Evolutionary conservation across 2,329 filamentous ascomycete genomes (phyloP), one percentile per base, ranked within the genome.

Genomic region (Zymoseptoria pseudotritici): DNA sequence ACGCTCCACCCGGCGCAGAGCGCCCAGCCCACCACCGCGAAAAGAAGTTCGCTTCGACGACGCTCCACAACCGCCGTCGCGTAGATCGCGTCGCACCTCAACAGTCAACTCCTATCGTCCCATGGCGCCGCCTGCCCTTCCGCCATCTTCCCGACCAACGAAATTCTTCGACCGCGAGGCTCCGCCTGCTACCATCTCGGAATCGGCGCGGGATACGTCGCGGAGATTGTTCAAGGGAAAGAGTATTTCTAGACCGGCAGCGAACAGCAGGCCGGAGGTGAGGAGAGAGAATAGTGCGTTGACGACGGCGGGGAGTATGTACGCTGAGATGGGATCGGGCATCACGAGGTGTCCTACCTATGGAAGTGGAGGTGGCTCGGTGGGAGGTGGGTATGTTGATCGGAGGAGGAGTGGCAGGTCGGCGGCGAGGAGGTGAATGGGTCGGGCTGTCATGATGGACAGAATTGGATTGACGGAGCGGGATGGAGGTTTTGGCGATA

Each of bases 11-110:
- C 53, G 21, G 26, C 56, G 59, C 36, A 50, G 56, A 3, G 54
- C 57, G 11, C 60, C 57, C 10, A 50, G 54, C 4, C 57, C 54
- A 3, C 55, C 57, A 13, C 62, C 54, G 26, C 57, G 60, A 29
- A 65, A 65, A 51, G 58, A 55, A 36, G 64, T 65, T 21, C 62
- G 62, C 29, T 65, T 65, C 60, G 61, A 61, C 49, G 62, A 62
- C n/a, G 58, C 55, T n/a, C 36, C 36, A 46, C 36, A 17, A 58
- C 50, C n/a, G 46, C 7, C 59, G n/a, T 53, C 63, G 13, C 55
- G 58, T 19, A 60, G 56, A 21, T 50, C 50, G 46, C 49, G 54
- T n/a, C 53, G 53, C 36, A 17, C 36, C 10, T 46, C 36, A 2
- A 46, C 59, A 11, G 31, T 58, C 11, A 53, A 53, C 13, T 60